Conservation (phyloP, 1,284 basidiomycete genomes). For the Microstroma glucosiphilum region DNA sequence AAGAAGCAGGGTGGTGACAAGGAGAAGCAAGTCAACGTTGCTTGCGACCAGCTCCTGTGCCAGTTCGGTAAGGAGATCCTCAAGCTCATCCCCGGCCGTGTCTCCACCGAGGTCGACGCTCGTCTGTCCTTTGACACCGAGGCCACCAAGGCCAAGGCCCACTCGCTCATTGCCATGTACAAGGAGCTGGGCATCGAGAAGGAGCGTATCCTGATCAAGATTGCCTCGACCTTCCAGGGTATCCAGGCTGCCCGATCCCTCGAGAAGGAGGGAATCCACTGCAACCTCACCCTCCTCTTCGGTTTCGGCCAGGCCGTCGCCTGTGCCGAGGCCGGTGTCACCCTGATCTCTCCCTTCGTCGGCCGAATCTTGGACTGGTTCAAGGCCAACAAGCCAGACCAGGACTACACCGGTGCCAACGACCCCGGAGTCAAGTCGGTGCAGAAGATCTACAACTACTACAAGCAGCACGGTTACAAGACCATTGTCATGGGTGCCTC, state of each 20-base stretch:
- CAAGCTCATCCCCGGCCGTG: conserved; percentile 90
- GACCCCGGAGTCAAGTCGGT: conserved; percentile 97
- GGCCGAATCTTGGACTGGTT: conserved; percentile 61
- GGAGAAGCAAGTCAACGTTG: conserved; percentile 56
- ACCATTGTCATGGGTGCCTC: conserved; percentile 99
- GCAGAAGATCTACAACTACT: conserved; percentile 88
- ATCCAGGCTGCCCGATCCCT: conserved; percentile 97
- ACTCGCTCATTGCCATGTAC: conserved; percentile 90
- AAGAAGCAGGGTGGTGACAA: conserved; percentile 63
- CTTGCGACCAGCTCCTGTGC: conserved; percentile 85
- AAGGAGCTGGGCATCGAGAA: conserved; percentile 80
- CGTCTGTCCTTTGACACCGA: conserved; percentile 92
- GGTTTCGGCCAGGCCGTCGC: conserved; percentile 97
- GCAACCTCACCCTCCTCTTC: conserved; percentile 97
- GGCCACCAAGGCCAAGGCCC: conserved; percentile 73
- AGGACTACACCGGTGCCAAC: conserved; percentile 42
- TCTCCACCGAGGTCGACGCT: conserved; percentile 98
- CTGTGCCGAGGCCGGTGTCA: conserved; percentile 94
- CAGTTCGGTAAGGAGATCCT: conserved; percentile 96
- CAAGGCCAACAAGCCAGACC: conserved; percentile 43
- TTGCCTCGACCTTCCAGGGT: conserved; percentile 98
- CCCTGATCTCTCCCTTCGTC: conserved; percentile 98
- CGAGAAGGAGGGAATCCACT: conserved; percentile 80
- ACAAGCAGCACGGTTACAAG: conserved; percentile 97
- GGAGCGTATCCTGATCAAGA: conserved; percentile 91